Evolutionary conservation across 345 rosid genomes (phyloP).

Genomic region (Isatis tinctoria): DNA sequence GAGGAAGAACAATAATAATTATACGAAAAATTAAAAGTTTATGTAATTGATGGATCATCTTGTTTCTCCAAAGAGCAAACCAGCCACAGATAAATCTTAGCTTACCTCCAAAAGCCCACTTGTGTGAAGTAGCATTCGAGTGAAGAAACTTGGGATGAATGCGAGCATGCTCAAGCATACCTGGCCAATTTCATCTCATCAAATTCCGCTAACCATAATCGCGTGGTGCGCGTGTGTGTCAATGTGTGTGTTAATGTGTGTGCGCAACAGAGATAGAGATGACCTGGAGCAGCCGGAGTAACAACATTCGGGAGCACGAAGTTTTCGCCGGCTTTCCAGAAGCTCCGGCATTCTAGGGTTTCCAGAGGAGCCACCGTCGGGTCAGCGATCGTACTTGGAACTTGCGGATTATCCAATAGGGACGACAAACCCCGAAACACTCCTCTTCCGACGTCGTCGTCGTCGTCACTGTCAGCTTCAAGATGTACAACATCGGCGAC

Average conservation of each 20-base stretch:
- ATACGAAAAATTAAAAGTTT: no score
- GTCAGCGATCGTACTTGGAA: slow-evolving; percentile 5
- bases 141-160: slow-evolving; percentile 96
- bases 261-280: no score
- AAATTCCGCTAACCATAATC: background rate
- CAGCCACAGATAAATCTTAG: background rate
- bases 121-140: slow-evolving; percentile 98
- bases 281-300: background rate
- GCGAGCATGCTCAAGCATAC: slow-evolving; percentile 77
- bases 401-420: slow-evolving; percentile 11
- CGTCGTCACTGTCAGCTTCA: slow-evolving; percentile 54
- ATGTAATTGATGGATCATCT: background rate
- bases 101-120: slow-evolving; percentile 98
- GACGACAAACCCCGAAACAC: background rate
- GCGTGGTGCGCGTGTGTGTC: background rate
- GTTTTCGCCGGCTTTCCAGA: slow-evolving; percentile 82
- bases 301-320: slow-evolving; percentile 33
- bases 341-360: slow-evolving; percentile 54
- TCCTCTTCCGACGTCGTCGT: slow-evolving; percentile 17
- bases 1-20: no score
- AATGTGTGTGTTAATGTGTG: background rate
- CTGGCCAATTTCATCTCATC: slow-evolving; percentile 32
- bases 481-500: slow-evolving; percentile 33
- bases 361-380: slow-evolving; percentile 22
- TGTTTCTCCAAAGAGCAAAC: background rate